Base-by-base conservation (phyloP, 2,329 filamentous ascomycete species). In the Cercospora canescens region DNA sequence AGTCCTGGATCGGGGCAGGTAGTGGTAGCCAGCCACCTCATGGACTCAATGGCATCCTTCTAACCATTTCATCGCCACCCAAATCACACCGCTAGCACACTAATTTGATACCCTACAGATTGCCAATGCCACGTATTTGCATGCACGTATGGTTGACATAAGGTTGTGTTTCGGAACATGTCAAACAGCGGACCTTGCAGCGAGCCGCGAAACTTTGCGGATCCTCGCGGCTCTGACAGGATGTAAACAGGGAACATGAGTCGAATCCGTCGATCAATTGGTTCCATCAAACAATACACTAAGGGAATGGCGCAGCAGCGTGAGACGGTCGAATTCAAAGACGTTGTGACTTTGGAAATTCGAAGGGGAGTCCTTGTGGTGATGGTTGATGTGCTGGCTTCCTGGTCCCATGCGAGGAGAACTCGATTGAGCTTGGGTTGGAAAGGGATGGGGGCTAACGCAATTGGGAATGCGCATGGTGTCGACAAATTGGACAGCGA, bases 1-100 rank as follows among this genome's bases (percentile, higher is more conserved):
- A 73, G 82, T 86, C 21, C 37, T 81, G 24, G 65, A 69, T 60
- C 56, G 67, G 32, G 67, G 69, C 8, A 66, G 56, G 63, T 67
- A 67, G 62, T 28, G 32, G 8, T 35, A 35, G 11, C 14, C 26
- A 26, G 28, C 45, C 14, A 14, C 12, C 16, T 50, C 4, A 7
- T 26, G 24, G 26, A 26, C 6, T 16, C 45, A 24, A 50, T 50
- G 11, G 21, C 21, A 21, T 24, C 24, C 39, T 21, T 45, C 8
- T 21, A n/a, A 21, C 45, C 45, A 50, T 26, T 50, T 2, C 45
- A 12, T 50, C 45, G n/a, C 26, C 24, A 26, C 7, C 14, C 45
- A 50, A n/a, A n/a, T 16, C 45, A 50, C 12, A 28, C 45, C 21
- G 24, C 24, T 14, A 6, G 12, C 28, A 30, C 12, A 14, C 12